A percentile compares a stretch with the other conserved stretches of the same genome.
Evolutionary conservation across 768 basidiomycete species (phyloP).

Genomic region (Cantharellus cinnabarinus): DNA sequence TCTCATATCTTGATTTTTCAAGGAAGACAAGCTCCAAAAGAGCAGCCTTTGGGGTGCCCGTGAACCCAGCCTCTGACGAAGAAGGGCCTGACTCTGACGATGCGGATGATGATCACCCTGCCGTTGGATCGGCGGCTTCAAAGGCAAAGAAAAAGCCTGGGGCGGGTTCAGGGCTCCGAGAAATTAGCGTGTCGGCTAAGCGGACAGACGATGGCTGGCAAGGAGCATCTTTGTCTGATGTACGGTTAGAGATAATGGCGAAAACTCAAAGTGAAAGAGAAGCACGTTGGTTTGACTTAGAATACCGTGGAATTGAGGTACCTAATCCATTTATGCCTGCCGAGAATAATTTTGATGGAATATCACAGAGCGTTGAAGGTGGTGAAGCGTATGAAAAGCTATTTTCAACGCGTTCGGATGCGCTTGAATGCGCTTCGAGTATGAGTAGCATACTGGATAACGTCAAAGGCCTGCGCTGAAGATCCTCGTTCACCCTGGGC

Average conservation of each 20-base stretch:
- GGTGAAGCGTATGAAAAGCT: slow-evolving; percentile 36
- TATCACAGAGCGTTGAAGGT: slow-evolving; percentile 34
- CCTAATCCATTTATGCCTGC: slow-evolving; percentile 10
- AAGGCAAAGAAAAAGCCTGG: slow-evolving; percentile 14
- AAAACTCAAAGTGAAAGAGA: slow-evolving; percentile 60
- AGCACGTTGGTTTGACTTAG: slow-evolving; percentile 49
- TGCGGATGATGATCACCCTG: slow-evolving; percentile 55
- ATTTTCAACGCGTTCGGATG: slow-evolving; percentile 24
- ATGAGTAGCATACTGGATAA: neutral
- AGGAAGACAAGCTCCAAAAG: slow-evolving; percentile 41
- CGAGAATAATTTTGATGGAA: neutral
- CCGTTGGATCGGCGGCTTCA: slow-evolving; percentile 21
- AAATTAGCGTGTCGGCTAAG: slow-evolving; percentile 41
- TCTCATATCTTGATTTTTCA: slow-evolving; percentile 60
- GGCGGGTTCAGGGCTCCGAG: slow-evolving; percentile 60
- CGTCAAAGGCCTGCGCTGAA: neutral
- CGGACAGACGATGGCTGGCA: slow-evolving; percentile 32
- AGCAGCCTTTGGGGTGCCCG: neutral
- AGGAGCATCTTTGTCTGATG: slow-evolving; percentile 40
- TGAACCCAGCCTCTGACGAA: slow-evolving; percentile 11
- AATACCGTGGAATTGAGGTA: slow-evolving; percentile 48
- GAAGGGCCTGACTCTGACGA: slow-evolving; percentile 14
- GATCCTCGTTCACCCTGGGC: too few species aligned
- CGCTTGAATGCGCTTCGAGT: neutral
- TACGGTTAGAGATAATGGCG: slow-evolving; percentile 56